Evolutionary conservation across 2,329 filamentous ascomycete genomes (phyloP), one percentile per base, ranked within the genome.

Genomic region (Arthrinium puccinioides): DNA sequence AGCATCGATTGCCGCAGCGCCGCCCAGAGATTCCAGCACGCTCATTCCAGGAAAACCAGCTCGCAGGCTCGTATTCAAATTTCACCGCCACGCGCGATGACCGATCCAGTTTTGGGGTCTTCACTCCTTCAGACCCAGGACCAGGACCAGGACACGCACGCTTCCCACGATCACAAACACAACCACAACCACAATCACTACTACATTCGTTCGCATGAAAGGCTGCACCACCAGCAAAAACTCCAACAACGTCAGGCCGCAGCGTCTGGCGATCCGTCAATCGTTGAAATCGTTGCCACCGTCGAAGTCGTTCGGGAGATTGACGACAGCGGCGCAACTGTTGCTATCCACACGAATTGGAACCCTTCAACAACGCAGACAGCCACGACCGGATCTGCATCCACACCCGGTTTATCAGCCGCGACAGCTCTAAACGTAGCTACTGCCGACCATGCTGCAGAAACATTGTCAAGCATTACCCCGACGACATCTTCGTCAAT

Each of bases 251-350:
- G 41, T 31, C 34, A 39, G 21, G 20, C 21, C 21, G 16, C 14
- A 3, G n/a, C 20, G 14, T 36, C 43, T 40, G 42, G 45, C 44
- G 51, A 52, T 40, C 44, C 53, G 32, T 53, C 58, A 16, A 41
- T 51, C 34, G 56, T 61, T 48, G 56, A 72, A 48, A 69, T 78
- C 49, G 60, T 75, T 37, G 64, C 74, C 54, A 77, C 74, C 47
- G 57, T 78, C 44, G 74, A 72, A 19, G 60, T 77, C 52, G 55
- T 77, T 38, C 66, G 76, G 46, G 50, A 71, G 43, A 64, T 76
- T 44, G 70, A 76, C 54, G 56, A 57, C 31, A 51, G 55, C 30
- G 73, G 73, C 43, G 61, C 59, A 20, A 59, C 66, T 33, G 50
- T 74, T 31, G 55, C 61, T 36, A 52, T 67, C 16, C 56, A n/a